These are phyloP conservation scores for Paramecium sexaurelia DNA, from an alignment of 73 alveolate species.

Conservation along the genomic window DNA sequence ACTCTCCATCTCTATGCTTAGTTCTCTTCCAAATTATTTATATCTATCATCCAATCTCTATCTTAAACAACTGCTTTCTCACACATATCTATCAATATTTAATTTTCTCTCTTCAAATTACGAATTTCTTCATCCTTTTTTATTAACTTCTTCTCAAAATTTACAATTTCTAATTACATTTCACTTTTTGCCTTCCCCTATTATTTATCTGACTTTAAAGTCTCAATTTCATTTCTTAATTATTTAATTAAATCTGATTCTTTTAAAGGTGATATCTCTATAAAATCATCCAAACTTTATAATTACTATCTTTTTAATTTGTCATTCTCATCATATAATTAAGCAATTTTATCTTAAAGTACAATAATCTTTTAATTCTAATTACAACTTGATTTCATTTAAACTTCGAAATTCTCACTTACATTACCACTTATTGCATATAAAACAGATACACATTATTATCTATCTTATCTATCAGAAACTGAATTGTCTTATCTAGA, in stretches of 20 bases:
- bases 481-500: background rate
- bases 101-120: background rate
- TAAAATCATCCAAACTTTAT: background rate
- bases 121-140: background rate
- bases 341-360: background rate
- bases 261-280: constrained; percentile 3
- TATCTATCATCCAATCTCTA: constrained; percentile 36
- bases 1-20: background rate
- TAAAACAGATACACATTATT: background rate
- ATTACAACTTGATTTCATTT: constrained; percentile 17
- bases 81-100: background rate
- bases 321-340: constrained; percentile 16
- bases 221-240: background rate
- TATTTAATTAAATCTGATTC: background rate
- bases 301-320: background rate
- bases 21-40: background rate
- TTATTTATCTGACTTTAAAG: background rate
- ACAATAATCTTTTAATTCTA: background rate
- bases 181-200: background rate
- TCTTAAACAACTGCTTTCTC: background rate
- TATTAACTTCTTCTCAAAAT: background rate
- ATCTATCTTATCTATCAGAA: background rate
- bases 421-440: background rate
- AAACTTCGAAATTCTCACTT: background rate
- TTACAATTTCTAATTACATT: background rate